Percentiles rank a stretch among this genome's conserved stretches.
Conservation (phyloP, 2,329 filamentous ascomycete species). For the Ophiocordyceps camponoti-saundersi region DNA sequence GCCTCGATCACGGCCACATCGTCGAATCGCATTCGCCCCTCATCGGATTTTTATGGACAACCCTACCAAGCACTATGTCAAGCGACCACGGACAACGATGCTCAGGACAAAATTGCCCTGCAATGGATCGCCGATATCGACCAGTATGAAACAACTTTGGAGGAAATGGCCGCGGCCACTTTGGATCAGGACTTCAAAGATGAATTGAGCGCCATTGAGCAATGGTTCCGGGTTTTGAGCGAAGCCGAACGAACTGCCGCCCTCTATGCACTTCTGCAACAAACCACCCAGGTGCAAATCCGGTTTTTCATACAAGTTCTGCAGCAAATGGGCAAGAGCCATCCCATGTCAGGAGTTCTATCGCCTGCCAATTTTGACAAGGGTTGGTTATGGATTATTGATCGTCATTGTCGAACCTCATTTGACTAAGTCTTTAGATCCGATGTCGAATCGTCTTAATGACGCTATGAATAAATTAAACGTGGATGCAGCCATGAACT, state of each 20-base stretch:
- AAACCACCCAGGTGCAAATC: conserved; percentile 97
- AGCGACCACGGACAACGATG: conserved; percentile 55
- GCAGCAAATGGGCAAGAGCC: conserved; percentile 97
- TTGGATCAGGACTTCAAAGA: conserved; percentile 99
- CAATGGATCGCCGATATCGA: conserved; percentile 99
- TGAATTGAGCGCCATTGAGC: conserved; percentile 94
- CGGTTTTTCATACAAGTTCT: conserved; percentile 98
- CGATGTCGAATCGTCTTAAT: conserved; percentile 88
- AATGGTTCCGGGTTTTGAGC: conserved; percentile 96
- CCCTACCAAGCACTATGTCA: conserved; percentile 51
- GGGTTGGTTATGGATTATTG: conserved; percentile 33
- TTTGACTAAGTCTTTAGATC: conserved; percentile 41
- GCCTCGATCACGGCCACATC: conserved; percentile 54
- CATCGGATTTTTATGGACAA: conserved; percentile 87
- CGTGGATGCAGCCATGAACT: conserved; percentile 75
- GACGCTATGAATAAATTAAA: conserved; percentile 95
- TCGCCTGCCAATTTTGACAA: conserved; percentile 96
- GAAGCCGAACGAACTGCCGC: conserved; percentile 93
- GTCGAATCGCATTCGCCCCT: conserved; percentile 72
- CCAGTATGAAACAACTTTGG: conserved; percentile 94
- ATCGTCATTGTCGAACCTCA: neutral
- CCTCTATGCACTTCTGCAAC: conserved; percentile 85
- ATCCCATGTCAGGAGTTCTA: conserved; percentile 89
- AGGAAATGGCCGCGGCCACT: conserved; percentile 98
- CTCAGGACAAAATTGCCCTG: conserved; percentile 83